phyloP scores from a whole-genome alignment of 2,329 filamentous ascomycete species.

The Neopestalotiopsis clavispora region DNA sequence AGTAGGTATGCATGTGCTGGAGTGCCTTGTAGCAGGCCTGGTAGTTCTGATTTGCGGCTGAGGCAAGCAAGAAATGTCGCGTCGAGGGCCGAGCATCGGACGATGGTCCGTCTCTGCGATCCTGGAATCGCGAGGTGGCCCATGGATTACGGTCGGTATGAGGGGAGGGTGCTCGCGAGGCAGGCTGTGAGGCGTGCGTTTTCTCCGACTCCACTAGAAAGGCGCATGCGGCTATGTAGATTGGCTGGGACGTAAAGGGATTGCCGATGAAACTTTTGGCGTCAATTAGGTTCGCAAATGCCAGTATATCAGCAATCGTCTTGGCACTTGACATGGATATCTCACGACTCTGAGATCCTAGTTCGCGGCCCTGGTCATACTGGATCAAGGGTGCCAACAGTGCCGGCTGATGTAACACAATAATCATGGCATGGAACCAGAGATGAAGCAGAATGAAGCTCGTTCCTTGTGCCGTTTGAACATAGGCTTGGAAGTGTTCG shows the following conservation, averaged over 20 bases:
- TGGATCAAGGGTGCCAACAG: slow-evolving; percentile 76
- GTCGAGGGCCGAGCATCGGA: slow-evolving; percentile 47
- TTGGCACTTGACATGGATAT: slow-evolving; percentile 87
- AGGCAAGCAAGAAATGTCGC: slow-evolving; percentile 78
- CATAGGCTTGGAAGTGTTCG: slow-evolving; percentile 83
- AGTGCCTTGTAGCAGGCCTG: slow-evolving; percentile 85
- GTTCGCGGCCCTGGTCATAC: slow-evolving; percentile 64
- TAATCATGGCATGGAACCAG: slow-evolving; percentile 88
- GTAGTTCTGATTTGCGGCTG: slow-evolving; percentile 85
- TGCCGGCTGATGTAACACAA: slow-evolving; percentile 83
- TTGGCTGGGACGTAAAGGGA: slow-evolving; percentile 87
- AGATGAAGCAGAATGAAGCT: slow-evolving; percentile 87
- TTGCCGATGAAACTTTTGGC: slow-evolving; percentile 86
- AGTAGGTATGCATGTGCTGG: slow-evolving; percentile 80
- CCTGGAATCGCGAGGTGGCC: slow-evolving; percentile 14
- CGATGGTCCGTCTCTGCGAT: slow-evolving; percentile 14
- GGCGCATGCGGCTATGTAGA: slow-evolving; percentile 89
- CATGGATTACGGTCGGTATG: slow-evolving; percentile 32
- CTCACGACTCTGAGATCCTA: slow-evolving; percentile 81
- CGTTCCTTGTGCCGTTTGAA: slow-evolving; percentile 79
- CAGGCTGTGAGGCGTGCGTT: slow-evolving; percentile 68
- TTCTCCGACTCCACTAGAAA: slow-evolving; percentile 80
- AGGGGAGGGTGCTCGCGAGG: slow-evolving; percentile 65
- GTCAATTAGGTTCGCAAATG: slow-evolving; percentile 85
- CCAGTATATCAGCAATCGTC: slow-evolving; percentile 87